Evolutionary conservation across 148 eudicot species (phyloP).

Genomic region (Cornus kousa): DNA sequence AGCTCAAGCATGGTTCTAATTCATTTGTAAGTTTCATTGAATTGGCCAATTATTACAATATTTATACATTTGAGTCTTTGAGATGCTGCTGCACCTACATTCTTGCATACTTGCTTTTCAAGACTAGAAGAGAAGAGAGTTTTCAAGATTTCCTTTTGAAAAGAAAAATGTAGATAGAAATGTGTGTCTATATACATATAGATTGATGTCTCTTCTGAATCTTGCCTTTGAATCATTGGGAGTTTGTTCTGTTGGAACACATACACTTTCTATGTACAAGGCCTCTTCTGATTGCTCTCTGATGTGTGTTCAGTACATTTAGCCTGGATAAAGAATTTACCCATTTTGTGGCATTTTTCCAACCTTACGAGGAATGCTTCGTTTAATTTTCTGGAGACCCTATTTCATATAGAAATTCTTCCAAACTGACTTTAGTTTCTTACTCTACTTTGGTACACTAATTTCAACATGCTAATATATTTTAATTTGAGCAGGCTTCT

Average conservation of each 20-base stretch:
- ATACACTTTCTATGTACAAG: background rate
- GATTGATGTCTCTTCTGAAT: background rate
- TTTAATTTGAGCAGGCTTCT: slow-evolving; percentile 47
- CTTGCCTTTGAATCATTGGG: background rate
- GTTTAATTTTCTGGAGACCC: background rate
- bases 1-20: slow-evolving; percentile 55
- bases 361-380: background rate
- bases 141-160: background rate
- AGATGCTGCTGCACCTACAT: background rate
- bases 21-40: slow-evolving; percentile 65
- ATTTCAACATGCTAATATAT: background rate
- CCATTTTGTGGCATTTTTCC: background rate
- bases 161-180: no score
- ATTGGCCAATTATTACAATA: background rate
- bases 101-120: background rate
- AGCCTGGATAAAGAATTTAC: background rate
- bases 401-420: background rate
- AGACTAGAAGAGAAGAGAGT: background rate
- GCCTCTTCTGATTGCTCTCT: background rate
- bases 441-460: background rate
- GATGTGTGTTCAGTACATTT: background rate
- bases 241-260: background rate
- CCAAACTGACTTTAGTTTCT: background rate
- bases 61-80: background rate
- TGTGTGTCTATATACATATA: background rate